phyloP scores from a whole-genome alignment of 169 alveolate genomes.

The Plasmodium vivax region DNA sequence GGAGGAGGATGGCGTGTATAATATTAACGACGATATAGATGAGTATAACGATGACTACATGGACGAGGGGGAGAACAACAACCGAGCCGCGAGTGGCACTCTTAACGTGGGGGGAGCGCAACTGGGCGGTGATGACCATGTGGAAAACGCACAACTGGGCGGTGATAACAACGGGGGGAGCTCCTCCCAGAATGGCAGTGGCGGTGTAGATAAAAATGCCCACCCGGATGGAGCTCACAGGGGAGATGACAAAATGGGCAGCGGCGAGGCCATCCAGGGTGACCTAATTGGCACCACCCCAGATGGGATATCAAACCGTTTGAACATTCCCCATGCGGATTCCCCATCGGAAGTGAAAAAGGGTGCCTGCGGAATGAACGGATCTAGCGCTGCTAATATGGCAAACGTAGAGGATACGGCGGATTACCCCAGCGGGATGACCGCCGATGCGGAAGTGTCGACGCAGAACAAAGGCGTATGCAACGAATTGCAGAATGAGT shows the following conservation, averaged over 20 bases:
- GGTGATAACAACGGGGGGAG: not conserved
- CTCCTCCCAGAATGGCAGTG: not conserved
- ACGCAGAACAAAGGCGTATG: not conserved
- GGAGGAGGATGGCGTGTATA: constrained; percentile 75
- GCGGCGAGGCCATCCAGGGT: not conserved
- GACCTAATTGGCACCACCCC: not conserved
- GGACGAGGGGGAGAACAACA: constrained; percentile 39
- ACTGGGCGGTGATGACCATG: not conserved
- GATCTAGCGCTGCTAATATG: not conserved
- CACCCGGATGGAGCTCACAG: not conserved
- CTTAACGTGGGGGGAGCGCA: not conserved
- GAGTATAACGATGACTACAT: constrained; percentile 70
- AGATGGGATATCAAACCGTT: not conserved
- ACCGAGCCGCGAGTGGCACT: not conserved
- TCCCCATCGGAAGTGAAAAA: not conserved
- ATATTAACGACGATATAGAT: constrained; percentile 71
- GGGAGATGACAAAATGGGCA: not conserved
- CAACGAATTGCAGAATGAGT: not conserved
- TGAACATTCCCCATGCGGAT: not conserved
- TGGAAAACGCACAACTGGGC: not conserved
- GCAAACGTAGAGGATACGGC: not conserved
- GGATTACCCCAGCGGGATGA: not conserved
- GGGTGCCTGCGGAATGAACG: not conserved
- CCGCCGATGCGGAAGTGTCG: not conserved
- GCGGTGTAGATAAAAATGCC: not conserved